Conservation (phyloP, 1,284 basidiomycete species). For the Leccinum subfulvum region DNA sequence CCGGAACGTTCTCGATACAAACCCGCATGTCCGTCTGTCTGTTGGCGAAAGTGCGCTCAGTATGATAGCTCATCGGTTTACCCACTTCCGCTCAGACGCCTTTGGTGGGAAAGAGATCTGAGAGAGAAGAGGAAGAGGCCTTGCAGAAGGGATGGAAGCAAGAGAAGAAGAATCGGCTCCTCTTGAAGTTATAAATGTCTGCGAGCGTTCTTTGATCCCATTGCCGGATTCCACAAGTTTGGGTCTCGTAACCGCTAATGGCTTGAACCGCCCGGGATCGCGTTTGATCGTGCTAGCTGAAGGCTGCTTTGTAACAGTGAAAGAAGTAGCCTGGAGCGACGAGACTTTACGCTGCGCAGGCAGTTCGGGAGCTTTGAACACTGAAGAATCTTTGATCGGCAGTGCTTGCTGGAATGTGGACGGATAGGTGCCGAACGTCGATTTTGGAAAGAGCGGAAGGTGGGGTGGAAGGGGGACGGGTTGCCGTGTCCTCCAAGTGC, state of each 20-base stretch:
- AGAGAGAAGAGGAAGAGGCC: constrained; percentile 30
- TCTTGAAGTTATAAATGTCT: not conserved
- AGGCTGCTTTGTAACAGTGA: constrained; percentile 1
- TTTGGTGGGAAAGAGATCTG: constrained; percentile 55
- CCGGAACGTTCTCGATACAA: constrained; percentile 59
- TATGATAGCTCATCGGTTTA: constrained; percentile 52
- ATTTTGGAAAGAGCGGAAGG: no score
- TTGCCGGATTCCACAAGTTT: not conserved
- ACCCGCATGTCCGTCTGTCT: constrained; percentile 43
- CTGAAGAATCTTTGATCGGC: not conserved
- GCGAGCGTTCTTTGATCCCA: not conserved
- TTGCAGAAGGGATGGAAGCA: not conserved
- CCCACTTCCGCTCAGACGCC: constrained; percentile 53
- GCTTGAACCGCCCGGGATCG: constrained; percentile 19
- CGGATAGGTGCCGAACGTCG: no score
- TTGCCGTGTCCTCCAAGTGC: no score
- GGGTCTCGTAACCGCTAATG: constrained; percentile 9
- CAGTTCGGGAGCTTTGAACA: constrained; percentile 14
- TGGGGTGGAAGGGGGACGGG: no score
- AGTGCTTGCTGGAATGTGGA: not conserved
- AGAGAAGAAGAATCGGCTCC: not conserved
- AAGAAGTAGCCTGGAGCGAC: not conserved
- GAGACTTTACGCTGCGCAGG: constrained; percentile 1
- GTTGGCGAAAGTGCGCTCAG: constrained; percentile 45
- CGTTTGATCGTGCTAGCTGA: not conserved